phyloP scores from a whole-genome alignment of 371 early-diverging fungal genomes.

The Saksenaea oblongispora region DNA sequence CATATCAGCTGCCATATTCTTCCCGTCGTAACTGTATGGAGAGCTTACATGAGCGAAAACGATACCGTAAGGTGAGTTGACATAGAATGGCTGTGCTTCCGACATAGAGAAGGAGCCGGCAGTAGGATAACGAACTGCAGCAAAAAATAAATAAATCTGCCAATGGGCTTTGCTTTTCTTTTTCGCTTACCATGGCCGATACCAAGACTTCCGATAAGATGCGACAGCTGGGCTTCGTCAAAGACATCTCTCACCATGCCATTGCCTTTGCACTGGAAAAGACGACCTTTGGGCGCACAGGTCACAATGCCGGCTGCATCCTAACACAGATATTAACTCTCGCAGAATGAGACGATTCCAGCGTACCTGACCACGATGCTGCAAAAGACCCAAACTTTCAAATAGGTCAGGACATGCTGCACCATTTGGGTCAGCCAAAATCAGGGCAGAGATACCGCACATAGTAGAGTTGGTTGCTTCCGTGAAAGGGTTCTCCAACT shows the following conservation, averaged over 20 bases:
- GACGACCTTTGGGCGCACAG: constrained; percentile 92
- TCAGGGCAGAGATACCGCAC: constrained; percentile 92
- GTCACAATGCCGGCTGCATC: constrained; percentile 98
- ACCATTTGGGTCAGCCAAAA: constrained; percentile 80
- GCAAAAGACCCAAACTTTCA: constrained; percentile 91
- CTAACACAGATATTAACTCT: constrained; percentile 47
- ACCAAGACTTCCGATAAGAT: constrained; percentile 87
- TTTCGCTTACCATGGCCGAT: constrained; percentile 95
- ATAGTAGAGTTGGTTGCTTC: constrained; percentile 43
- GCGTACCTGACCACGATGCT: constrained; percentile 96
- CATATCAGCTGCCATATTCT: neutral
- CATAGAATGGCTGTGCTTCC: constrained; percentile 98
- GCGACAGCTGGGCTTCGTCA: constrained; percentile 71
- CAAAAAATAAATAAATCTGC: neutral
- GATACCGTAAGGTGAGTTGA: constrained; percentile 97
- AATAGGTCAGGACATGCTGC: constrained; percentile 84
- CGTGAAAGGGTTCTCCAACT: neutral
- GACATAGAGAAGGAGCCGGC: constrained; percentile 92
- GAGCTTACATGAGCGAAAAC: constrained; percentile 89
- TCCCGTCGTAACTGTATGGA: neutral
- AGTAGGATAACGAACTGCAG: constrained; percentile 93
- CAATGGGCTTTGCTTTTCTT: neutral
- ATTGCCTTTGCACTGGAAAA: constrained; percentile 97
- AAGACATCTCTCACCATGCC: constrained; percentile 98
- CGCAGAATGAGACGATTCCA: neutral